Evolutionary conservation across 139 green algal genomes (phyloP).

Genomic region (Pleodorina starrii): DNA sequence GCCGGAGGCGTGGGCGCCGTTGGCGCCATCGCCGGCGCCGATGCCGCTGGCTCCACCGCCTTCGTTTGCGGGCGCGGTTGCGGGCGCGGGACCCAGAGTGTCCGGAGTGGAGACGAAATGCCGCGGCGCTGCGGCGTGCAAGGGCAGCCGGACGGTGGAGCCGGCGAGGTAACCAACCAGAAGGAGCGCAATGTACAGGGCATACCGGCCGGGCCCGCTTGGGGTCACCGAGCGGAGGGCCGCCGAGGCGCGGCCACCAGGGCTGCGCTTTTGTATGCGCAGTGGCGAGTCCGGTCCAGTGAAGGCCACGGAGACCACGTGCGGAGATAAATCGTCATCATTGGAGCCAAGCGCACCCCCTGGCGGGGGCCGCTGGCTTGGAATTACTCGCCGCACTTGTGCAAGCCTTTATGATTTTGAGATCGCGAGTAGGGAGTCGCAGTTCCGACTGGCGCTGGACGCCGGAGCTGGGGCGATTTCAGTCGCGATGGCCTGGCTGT

Average conservation of each 20-base stretch:
- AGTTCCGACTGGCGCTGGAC: too few relatives aligned
- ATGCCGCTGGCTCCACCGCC: too few relatives aligned
- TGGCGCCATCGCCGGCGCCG: too few relatives aligned
- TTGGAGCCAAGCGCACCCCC: neutral
- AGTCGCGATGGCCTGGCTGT: too few relatives aligned
- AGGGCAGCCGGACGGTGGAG: neutral
- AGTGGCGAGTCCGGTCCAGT: neutral
- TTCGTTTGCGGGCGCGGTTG: too few relatives aligned
- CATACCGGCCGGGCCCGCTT: neutral
- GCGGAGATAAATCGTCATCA: neutral
- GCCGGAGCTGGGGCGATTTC: too few relatives aligned
- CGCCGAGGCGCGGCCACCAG: neutral
- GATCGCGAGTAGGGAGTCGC: too few relatives aligned
- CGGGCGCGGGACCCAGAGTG: too few relatives aligned
- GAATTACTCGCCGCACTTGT: slow-evolving; percentile 22
- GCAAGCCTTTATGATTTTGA: too few relatives aligned
- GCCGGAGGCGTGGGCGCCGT: too few relatives aligned
- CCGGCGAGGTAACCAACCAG: slow-evolving; percentile 15
- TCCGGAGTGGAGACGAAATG: too few relatives aligned
- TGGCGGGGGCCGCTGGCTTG: neutral
- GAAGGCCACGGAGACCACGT: neutral
- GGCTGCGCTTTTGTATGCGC: neutral
- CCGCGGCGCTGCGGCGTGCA: too few relatives aligned
- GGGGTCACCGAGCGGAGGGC: neutral
- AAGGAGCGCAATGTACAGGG: neutral